Evolutionary conservation across 805 yeast species (phyloP), one percentile per base, ranked within the genome.

Genomic region (Barnettozyma botsteinii): DNA sequence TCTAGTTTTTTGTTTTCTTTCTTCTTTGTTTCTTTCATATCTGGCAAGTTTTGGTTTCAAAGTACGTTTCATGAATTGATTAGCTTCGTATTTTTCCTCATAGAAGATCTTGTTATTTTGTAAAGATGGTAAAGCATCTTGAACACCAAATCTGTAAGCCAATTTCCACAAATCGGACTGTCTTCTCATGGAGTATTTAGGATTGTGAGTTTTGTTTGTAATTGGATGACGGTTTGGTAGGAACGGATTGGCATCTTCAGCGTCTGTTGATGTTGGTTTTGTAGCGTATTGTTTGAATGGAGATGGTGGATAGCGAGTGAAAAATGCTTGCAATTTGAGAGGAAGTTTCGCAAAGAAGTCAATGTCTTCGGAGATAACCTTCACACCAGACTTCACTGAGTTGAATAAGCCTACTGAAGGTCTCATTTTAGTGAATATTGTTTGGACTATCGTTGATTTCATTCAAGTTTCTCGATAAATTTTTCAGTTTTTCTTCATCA

Each of bases 221-320:
- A 82, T 75, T 17, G 94, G 87, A 60, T 88, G 88, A 55, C 74
- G 82, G 61, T 86, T 88, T 19, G 95, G 81, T 40, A 86, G 61
- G 61, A 89, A 89, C 38, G 97, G 97, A 62, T 89, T 89, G 51
- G 88, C 84, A 45, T 76, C 74, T 18, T 75, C 71, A 35, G 87
- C 89, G 35, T 64, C 66, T 18, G 85, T 79, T 22, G 75, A 65
- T 2, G 85, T 75, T 37, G 95, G 83, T 46, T 69, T 72, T 3
- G 69, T 63, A 5, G 85, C 68, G 60, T 87, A 89, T 49, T 72
- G 59, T 15, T 73, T 72, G 62, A 77, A 78, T n/a, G 88, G 91
- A 18, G 81, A 66, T 8, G 96, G 96, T 24, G 97, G 97, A 56
- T 77, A 85, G 59, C 77, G 81, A 36, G 76, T 69, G 66, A 89